Conservation (phyloP, 2,329 filamentous ascomycete genomes). For the Coniochaeta pulveracea region DNA sequence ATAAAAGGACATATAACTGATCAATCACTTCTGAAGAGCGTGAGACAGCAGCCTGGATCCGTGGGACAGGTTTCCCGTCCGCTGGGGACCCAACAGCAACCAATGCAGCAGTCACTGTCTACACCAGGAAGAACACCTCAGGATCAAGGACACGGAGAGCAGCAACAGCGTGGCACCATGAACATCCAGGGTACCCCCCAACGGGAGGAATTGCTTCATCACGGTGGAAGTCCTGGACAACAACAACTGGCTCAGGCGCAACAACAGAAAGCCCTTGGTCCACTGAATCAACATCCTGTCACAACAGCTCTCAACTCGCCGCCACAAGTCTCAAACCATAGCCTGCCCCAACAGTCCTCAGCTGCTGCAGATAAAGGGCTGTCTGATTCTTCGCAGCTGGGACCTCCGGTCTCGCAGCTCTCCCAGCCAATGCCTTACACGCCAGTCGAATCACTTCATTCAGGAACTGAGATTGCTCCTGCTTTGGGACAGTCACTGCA, state of each 20-base stretch:
- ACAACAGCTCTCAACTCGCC: too few species aligned
- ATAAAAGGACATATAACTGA: background rate
- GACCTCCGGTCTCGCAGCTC: background rate
- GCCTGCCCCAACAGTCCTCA: too few species aligned
- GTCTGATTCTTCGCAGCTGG: background rate
- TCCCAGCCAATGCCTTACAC: conserved; percentile 1
- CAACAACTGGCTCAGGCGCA: background rate
- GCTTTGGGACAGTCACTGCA: background rate
- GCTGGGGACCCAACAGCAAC: too few species aligned
- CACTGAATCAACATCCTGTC: conserved; percentile 2
- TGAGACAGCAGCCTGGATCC: background rate
- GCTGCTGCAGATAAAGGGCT: background rate
- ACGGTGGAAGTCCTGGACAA: background rate
- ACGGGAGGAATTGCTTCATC: too few species aligned
- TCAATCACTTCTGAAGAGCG: background rate
- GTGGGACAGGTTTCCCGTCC: too few species aligned
- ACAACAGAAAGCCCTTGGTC: background rate
- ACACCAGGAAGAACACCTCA: too few species aligned
- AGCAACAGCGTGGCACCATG: too few species aligned
- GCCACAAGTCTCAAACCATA: conserved; percentile 1
- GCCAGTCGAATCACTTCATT: background rate
- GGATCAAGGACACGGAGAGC: too few species aligned
- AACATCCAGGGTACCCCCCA: too few species aligned
- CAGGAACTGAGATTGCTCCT: too few species aligned
- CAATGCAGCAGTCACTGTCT: too few species aligned